phyloP scores from a whole-genome alignment of 2,329 filamentous ascomycete genomes.

The Bisporella sp. region DNA sequence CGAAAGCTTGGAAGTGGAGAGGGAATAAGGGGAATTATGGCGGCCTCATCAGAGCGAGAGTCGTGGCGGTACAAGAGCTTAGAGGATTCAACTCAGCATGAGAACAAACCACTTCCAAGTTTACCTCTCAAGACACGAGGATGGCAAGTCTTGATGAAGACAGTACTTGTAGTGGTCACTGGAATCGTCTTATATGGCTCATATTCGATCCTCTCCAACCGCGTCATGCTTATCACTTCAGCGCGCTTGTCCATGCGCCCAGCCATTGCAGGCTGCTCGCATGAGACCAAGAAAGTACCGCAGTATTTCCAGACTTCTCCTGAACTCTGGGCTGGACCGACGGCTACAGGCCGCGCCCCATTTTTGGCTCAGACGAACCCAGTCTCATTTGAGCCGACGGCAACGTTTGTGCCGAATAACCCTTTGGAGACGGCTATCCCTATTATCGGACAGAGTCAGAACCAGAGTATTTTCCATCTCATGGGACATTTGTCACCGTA shows the following conservation, averaged over 20 bases:
- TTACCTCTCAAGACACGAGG: neutral
- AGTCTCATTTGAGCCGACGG: conserved; percentile 51
- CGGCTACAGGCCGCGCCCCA: conserved; percentile 60
- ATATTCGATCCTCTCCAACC: neutral
- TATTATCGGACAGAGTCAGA: conserved; percentile 51
- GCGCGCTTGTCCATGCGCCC: neutral
- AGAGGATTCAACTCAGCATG: neutral
- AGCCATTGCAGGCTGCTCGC: neutral
- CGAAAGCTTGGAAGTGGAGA: too few species aligned
- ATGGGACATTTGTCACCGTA: conserved; percentile 67
- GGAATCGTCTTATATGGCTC: conserved; percentile 11
- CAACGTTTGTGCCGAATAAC: conserved; percentile 58
- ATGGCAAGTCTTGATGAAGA: conserved; percentile 1
- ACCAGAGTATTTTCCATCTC: conserved; percentile 62
- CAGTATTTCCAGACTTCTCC: conserved; percentile 58
- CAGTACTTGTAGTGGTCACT: conserved; percentile 1
- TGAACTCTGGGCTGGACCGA: conserved; percentile 56
- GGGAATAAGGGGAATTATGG: neutral
- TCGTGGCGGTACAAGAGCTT: neutral
- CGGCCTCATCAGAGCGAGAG: neutral
- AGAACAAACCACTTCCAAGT: neutral
- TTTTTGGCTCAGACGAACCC: conserved; percentile 67
- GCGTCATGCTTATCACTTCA: neutral
- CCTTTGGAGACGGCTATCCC: conserved; percentile 67
- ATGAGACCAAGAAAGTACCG: conserved; percentile 37